Evolutionary conservation across 2,329 filamentous ascomycete species (phyloP).

Genomic region (Pseudocercospora cruenta): DNA sequence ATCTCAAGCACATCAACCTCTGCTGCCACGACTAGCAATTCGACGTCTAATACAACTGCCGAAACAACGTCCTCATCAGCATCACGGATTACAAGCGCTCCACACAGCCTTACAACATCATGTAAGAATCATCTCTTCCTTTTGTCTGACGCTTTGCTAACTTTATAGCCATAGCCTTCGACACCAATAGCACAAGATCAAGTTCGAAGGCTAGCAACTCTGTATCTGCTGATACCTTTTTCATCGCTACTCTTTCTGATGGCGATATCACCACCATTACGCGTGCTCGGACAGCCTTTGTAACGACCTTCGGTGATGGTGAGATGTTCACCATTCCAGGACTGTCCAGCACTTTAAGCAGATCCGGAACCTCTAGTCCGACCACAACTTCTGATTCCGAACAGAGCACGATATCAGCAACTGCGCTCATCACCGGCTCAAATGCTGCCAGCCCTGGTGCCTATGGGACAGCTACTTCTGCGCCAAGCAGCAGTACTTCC

Average conservation of each 20-base stretch:
- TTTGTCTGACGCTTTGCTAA: conserved; percentile 16
- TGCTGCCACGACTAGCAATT: not conserved
- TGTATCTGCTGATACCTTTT: conserved; percentile 21
- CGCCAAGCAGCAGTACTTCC: conserved; percentile 15
- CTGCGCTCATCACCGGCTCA: conserved; percentile 13
- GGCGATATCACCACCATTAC: conserved; percentile 33
- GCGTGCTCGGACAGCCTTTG: conserved; percentile 26
- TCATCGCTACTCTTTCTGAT: conserved; percentile 33
- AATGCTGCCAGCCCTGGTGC: conserved; percentile 10
- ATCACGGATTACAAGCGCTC: conserved; percentile 12
- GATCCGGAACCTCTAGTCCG: conserved; percentile 11
- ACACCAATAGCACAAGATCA: conserved; percentile 24
- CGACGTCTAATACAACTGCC: conserved; percentile 11
- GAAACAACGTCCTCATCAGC: conserved; percentile 11
- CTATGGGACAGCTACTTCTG: conserved; percentile 16
- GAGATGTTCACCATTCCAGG: conserved; percentile 30
- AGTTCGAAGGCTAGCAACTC: conserved; percentile 26
- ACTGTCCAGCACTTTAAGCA: conserved; percentile 14
- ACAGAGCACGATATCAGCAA: conserved; percentile 18
- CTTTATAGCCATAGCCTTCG: conserved; percentile 24
- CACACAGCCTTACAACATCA: conserved; percentile 31
- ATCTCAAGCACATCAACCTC: conserved; percentile 9
- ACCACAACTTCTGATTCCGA: conserved; percentile 11
- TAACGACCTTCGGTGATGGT: conserved; percentile 34
- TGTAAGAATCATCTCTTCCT: conserved; percentile 20